These are phyloP conservation scores for Rhizopogon parksii DNA, from an alignment of 1,284 basidiomycete species.

Conservation along the genomic window DNA sequence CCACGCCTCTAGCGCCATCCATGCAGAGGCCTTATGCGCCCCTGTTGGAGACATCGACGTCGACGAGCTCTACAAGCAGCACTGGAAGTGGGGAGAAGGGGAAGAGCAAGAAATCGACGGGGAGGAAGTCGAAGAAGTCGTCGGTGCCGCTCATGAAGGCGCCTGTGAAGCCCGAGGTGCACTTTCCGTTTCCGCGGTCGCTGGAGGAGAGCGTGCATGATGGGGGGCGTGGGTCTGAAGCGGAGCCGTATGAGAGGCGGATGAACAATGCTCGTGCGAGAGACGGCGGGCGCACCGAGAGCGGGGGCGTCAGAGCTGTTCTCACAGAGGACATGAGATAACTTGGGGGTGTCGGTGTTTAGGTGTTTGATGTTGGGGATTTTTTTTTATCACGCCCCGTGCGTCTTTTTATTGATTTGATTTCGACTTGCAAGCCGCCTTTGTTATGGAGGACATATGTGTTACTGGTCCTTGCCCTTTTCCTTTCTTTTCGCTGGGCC, in stretches of 20 bases:
- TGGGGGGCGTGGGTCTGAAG: conserved; percentile 16
- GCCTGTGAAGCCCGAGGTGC: conserved; percentile 30
- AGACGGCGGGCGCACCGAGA: conserved; percentile 75
- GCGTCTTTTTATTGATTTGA: conserved; percentile 5
- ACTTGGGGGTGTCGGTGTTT: conserved; percentile 10
- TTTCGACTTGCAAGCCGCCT: conserved; percentile 5
- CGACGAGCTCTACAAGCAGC: conserved; percentile 24
- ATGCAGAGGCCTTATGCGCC: conserved; percentile 29
- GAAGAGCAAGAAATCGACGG: conserved; percentile 18
- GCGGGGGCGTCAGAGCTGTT: conserved; percentile 69
- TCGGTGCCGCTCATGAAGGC: conserved; percentile 34
- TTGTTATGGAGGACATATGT: conserved; percentile 10
- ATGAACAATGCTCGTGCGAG: conserved; percentile 65
- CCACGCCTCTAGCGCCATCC: conserved; percentile 30
- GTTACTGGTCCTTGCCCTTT: conserved; percentile 4
- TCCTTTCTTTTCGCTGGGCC: conserved; percentile 8
- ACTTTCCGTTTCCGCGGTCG: conserved; percentile 56
- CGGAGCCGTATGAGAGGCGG: conserved; percentile 34
- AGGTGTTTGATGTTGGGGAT: not conserved
- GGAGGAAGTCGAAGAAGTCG: conserved; percentile 27
- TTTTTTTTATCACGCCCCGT: conserved; percentile 14
- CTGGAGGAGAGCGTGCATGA: conserved; percentile 32
- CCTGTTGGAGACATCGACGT: conserved; percentile 25
- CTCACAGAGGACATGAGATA: conserved; percentile 34
- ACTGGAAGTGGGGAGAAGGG: conserved; percentile 22